Percentiles rank a stretch among this genome's conserved stretches.
Evolutionary conservation across 441 rosid species (phyloP).

Genomic region (Viola pubescens): DNA sequence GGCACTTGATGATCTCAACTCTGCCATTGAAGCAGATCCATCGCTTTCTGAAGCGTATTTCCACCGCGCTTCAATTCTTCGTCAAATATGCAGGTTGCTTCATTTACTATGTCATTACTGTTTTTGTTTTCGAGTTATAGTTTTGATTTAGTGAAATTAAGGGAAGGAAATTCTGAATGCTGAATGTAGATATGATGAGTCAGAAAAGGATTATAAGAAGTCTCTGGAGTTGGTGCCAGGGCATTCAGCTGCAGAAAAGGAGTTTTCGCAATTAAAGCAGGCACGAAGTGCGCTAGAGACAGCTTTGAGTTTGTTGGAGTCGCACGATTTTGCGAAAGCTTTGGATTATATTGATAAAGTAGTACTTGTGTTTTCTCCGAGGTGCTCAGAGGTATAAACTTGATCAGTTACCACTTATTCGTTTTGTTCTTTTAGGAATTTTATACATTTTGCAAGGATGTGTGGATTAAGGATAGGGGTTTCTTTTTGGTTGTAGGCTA

Average conservation of each 20-base stretch:
- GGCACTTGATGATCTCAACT: conserved; percentile 79
- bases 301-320: conserved; percentile 53
- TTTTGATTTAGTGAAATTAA: not conserved
- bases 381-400: conserved; percentile 66
- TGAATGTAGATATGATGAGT: conserved; percentile 68
- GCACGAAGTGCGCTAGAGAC: conserved; percentile 74
- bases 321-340: conserved; percentile 59
- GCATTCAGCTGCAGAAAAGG: conserved; percentile 66
- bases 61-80: conserved; percentile 67
- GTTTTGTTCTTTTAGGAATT: not conserved
- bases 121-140: not conserved
- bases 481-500: conserved; percentile 50
- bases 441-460: not conserved
- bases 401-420: too few relatives aligned
- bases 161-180: not conserved
- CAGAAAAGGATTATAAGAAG: conserved; percentile 62
- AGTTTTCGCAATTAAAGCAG: conserved; percentile 82
- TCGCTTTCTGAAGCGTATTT: conserved; percentile 74
- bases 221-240: conserved; percentile 65
- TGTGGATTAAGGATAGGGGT: not conserved
- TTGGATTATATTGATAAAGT: conserved; percentile 78
- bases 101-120: not conserved
- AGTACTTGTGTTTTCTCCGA: conserved; percentile 86
- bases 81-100: conserved; percentile 77
- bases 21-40: conserved; percentile 92